phyloP scores from a whole-genome alignment of 495 filamentous ascomycete genomes.

The Lentithecium fluviatile region DNA sequence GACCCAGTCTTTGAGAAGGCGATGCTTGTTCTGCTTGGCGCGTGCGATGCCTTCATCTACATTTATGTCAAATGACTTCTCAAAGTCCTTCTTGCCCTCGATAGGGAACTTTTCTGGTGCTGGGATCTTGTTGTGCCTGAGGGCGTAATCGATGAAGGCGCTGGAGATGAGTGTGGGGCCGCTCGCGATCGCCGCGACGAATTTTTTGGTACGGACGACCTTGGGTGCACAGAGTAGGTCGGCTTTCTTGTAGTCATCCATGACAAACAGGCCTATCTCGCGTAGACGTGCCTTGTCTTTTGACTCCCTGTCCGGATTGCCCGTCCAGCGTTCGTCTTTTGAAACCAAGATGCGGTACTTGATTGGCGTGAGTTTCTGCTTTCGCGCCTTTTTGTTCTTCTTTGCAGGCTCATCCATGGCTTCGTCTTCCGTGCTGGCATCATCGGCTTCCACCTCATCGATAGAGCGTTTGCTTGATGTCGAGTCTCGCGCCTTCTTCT shows the following conservation, averaged over 20 bases:
- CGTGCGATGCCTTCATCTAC: conserved; percentile 62
- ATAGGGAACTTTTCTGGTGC: conserved; percentile 63
- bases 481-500: conserved; percentile 32
- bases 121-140: conserved; percentile 60
- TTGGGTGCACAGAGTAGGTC: conserved; percentile 84
- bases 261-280: conserved; percentile 76
- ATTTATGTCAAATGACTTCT: conserved; percentile 65
- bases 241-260: conserved; percentile 68
- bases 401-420: conserved; percentile 48
- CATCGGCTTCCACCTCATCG: conserved; percentile 59
- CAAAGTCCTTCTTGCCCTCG: conserved; percentile 63
- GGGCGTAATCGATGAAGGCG: conserved; percentile 74
- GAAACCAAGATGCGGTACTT: conserved; percentile 73
- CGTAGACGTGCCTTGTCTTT: conserved; percentile 63
- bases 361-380: conserved; percentile 48
- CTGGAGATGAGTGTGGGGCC: conserved; percentile 71
- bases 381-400: conserved; percentile 58
- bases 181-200: conserved; percentile 78
- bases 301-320: conserved; percentile 66
- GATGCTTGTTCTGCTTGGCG: conserved; percentile 72
- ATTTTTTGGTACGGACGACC: conserved; percentile 87
- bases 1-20: conserved; percentile 66
- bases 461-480: conserved; percentile 53
- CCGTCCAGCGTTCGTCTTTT: conserved; percentile 75
- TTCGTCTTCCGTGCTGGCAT: conserved; percentile 46